Evolutionary conservation across 768 basidiomycete genomes (phyloP).

Genomic region (Pleurotus giganteus): DNA sequence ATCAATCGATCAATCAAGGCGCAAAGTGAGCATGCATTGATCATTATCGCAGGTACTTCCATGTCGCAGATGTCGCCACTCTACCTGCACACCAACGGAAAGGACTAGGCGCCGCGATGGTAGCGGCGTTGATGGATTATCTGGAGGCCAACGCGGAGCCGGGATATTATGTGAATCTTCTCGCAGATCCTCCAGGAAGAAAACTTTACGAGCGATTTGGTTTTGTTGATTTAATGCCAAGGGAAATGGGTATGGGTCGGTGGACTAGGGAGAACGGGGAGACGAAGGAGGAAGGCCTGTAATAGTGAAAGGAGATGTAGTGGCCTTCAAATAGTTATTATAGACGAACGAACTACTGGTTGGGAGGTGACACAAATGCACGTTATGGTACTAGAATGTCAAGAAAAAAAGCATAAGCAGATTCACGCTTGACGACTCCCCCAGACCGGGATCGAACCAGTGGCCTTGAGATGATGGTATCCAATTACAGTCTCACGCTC

Average conservation of each 20-base stretch:
- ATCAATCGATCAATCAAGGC: not conserved
- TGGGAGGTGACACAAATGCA: too few relatives aligned
- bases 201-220: not conserved
- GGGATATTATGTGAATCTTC: not conserved
- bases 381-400: too few relatives aligned
- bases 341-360: too few relatives aligned
- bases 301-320: too few relatives aligned
- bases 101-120: not conserved
- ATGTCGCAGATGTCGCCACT: not conserved
- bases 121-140: not conserved
- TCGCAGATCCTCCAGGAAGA: not conserved
- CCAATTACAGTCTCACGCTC: constrained; percentile 46
- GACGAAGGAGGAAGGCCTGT: too few relatives aligned
- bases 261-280: not conserved
- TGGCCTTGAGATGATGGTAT: constrained; percentile 37
- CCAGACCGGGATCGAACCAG: constrained; percentile 36
- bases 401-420: too few relatives aligned
- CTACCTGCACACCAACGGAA: constrained; percentile 1
- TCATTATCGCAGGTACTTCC: not conserved
- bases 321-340: too few relatives aligned
- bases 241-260: not conserved
- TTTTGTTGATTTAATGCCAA: not conserved
- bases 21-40: not conserved
- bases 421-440: too few relatives aligned
- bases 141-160: not conserved